These are phyloP conservation scores for Sarcodon sp. DNA, from an alignment of 768 basidiomycete genomes.

Conservation along the genomic window DNA sequence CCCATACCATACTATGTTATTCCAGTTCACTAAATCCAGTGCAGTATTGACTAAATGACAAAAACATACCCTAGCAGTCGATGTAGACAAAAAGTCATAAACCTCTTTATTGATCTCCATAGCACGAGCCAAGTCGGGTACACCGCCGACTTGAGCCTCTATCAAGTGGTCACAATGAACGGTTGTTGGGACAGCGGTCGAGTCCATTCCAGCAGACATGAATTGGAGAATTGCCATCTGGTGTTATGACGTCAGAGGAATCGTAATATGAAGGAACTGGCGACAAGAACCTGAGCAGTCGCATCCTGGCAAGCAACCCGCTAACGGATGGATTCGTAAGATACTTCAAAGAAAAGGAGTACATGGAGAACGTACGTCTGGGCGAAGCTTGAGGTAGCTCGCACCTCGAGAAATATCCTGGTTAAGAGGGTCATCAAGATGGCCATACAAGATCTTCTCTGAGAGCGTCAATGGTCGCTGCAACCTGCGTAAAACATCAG, in stretches of 20 bases:
- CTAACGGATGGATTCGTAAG: slow-evolving; percentile 21
- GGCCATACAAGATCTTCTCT: slow-evolving; percentile 96
- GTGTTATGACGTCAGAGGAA: slow-evolving; percentile 6
- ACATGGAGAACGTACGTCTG: slow-evolving; percentile 64
- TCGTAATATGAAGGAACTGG: background rate
- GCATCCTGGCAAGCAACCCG: slow-evolving; percentile 89
- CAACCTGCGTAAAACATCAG: slow-evolving; percentile 33
- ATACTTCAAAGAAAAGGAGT: background rate
- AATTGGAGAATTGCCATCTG: slow-evolving; percentile 99
- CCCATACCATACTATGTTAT: slow-evolving; percentile 80
- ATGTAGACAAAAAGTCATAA: slow-evolving; percentile 97
- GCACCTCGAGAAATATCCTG: slow-evolving; percentile 87
- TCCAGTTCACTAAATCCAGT: background rate
- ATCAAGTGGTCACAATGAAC: slow-evolving; percentile 99
- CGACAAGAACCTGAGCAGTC: slow-evolving; percentile 50
- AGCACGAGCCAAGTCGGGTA: slow-evolving; percentile 86
- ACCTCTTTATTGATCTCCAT: slow-evolving; percentile 95
- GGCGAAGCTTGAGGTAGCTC: slow-evolving; percentile 95
- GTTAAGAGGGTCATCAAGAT: slow-evolving; percentile 87
- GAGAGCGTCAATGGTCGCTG: slow-evolving; percentile 86
- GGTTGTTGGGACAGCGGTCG: slow-evolving; percentile 93
- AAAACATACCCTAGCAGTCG: slow-evolving; percentile 69
- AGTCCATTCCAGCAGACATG: slow-evolving; percentile 99
- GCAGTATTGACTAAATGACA: background rate
- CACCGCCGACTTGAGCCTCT: slow-evolving; percentile 91